A percentile compares a stretch with the other conserved stretches of the same genome.
phyloP scores from a whole-genome alignment of 1,284 basidiomycete genomes.

The Ustilago shanxiensis region DNA sequence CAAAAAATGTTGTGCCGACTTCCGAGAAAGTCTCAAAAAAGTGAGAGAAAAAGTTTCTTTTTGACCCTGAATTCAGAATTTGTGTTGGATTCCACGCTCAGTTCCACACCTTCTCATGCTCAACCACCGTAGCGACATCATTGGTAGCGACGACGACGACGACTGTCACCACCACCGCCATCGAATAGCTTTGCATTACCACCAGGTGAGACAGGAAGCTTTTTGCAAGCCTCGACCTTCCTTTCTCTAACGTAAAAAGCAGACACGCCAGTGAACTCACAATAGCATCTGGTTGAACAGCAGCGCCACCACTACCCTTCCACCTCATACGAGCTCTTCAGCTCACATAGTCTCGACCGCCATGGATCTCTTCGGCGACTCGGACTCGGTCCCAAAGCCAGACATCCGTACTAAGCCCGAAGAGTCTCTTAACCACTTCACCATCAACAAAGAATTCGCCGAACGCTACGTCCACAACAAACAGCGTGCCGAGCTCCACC shows the following conservation, averaged over 20 bases:
- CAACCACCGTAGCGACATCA: not conserved
- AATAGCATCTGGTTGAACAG: not conserved
- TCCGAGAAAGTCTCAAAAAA: slow-evolving; percentile 18
- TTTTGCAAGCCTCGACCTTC: not conserved
- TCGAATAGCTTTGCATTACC: not conserved
- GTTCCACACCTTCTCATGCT: not conserved
- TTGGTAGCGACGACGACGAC: not conserved
- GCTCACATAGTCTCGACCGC: not conserved
- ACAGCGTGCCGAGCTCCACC: slow-evolving; percentile 63
- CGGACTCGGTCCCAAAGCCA: slow-evolving; percentile 15
- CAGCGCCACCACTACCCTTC: slow-evolving; percentile 3
- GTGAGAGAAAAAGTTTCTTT: slow-evolving; percentile 22
- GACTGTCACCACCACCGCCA: not conserved
- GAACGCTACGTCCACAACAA: slow-evolving; percentile 66
- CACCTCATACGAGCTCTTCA: not conserved
- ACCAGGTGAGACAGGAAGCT: not conserved
- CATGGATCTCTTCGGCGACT: slow-evolving; percentile 47
- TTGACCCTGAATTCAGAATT: slow-evolving; percentile 8
- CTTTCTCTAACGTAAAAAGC: not conserved
- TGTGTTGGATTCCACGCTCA: not conserved
- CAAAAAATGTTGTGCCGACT: not conserved
- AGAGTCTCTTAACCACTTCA: slow-evolving; percentile 53
- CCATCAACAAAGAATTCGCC: slow-evolving; percentile 67
- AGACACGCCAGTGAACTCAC: not conserved
- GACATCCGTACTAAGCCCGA: slow-evolving; percentile 49